A percentile compares a stretch with the other conserved stretches of the same genome.
phyloP scores from a whole-genome alignment of 1,284 basidiomycete genomes.

The Caloboletus inedulis region DNA sequence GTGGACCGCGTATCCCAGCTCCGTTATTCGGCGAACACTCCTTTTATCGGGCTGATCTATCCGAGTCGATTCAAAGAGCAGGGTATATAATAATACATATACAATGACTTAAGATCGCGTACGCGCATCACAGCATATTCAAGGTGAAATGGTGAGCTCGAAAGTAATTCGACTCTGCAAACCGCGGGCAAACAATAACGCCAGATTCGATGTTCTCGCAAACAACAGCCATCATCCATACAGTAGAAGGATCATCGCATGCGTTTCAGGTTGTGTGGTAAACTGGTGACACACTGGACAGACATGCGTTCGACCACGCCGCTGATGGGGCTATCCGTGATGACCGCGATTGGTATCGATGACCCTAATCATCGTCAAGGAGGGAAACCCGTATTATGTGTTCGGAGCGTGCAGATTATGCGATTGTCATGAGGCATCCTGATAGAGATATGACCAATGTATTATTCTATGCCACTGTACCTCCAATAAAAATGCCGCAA shows the following conservation, averaged over 20 bases:
- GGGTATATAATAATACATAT: not conserved
- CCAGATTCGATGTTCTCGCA: not conserved
- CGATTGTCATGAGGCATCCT: slow-evolving; percentile 9
- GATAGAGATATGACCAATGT: not conserved
- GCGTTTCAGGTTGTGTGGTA: slow-evolving; percentile 1
- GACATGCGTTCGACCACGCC: slow-evolving; percentile 22
- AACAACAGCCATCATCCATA: not conserved
- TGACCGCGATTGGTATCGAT: slow-evolving; percentile 31
- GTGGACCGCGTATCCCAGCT: not conserved
- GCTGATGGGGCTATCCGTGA: slow-evolving; percentile 20
- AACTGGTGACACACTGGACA: slow-evolving; percentile 1
- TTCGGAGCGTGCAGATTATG: slow-evolving; percentile 12
- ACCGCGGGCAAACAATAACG: not conserved
- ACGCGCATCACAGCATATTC: not conserved
- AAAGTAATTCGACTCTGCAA: not conserved
- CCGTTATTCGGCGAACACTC: not conserved
- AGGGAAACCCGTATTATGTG: slow-evolving; percentile 8
- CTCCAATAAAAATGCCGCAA: not conserved
- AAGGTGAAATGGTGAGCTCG: no score
- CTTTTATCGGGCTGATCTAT: not conserved
- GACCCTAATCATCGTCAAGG: slow-evolving; percentile 16
- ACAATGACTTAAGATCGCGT: not conserved
- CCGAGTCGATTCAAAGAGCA: not conserved
- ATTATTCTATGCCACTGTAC: not conserved
- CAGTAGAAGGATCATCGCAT: slow-evolving; percentile 1